phyloP scores from a whole-genome alignment of 202 grass and related monocot genomes.

The Eragrostis tef region DNA sequence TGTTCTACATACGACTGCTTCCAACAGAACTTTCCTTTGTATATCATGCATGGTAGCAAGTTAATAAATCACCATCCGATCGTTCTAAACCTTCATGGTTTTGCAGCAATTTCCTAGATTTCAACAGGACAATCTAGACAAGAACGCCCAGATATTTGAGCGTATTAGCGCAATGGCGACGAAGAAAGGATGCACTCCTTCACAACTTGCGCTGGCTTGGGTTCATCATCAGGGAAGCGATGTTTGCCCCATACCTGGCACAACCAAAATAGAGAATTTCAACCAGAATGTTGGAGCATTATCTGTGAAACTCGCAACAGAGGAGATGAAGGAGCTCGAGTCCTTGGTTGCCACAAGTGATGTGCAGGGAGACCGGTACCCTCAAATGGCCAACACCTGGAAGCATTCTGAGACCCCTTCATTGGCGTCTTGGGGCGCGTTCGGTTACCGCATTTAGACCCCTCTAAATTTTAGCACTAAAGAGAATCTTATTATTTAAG shows the following conservation, averaged over 20 bases:
- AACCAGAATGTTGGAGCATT: slow-evolving; percentile 61
- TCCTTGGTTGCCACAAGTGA: slow-evolving; percentile 22
- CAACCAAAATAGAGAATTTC: slow-evolving; percentile 68
- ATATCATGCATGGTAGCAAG: not conserved
- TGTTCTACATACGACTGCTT: no score
- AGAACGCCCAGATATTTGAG: slow-evolving; percentile 58
- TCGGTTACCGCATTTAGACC: no score
- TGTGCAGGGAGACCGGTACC: slow-evolving; percentile 52
- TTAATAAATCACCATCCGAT: not conserved
- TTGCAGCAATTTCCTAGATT: slow-evolving; percentile 53
- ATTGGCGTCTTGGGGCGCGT: slow-evolving; percentile 59
- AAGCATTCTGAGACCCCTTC: slow-evolving; percentile 62
- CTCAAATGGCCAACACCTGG: slow-evolving; percentile 40
- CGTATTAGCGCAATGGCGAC: slow-evolving; percentile 48
- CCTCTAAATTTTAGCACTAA: no score
- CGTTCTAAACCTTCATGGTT: not conserved
- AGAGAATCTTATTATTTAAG: no score
- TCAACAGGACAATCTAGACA: slow-evolving; percentile 58
- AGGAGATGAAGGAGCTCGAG: slow-evolving; percentile 62
- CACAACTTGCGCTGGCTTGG: slow-evolving; percentile 64
- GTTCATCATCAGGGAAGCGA: slow-evolving; percentile 69
- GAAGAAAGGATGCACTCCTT: slow-evolving; percentile 58
- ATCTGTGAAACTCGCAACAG: slow-evolving; percentile 55
- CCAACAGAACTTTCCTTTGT: no score
- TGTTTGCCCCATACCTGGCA: slow-evolving; percentile 70